Base-by-base conservation (phyloP, 495 filamentous ascomycete genomes). In the Ascobolus immersus region DNA sequence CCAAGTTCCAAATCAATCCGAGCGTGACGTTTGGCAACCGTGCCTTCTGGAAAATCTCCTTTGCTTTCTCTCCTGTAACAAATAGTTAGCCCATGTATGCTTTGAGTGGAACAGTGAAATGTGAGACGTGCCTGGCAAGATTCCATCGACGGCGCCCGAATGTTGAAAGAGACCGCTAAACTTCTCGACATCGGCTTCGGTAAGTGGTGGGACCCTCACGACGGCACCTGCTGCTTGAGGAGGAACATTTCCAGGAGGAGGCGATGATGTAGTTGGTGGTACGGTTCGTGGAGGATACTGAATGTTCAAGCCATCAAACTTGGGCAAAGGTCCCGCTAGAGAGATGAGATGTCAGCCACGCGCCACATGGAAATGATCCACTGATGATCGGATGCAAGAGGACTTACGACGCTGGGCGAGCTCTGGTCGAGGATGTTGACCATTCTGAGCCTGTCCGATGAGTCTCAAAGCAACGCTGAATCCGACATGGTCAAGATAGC, bases 401-500 rank as follows among this genome's bases (percentile, higher is more conserved):
- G 17, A 55, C 65, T 54, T 47, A 74, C 69, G 61, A 43, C 67
- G 61, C 37, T 68, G 53, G 20, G 73, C 72, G 25, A 93, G 48
- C 52, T 96, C 81, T 18, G 75, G 59, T 11, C 72, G 67, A 4
- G 80, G 79, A 42, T 72, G 64, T 45, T 71, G 68, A 37, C 76
- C 74, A 48, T 72, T 75, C 58, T 96, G 86, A 28, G 80, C 84
- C 55, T 92, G 82, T 37, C 80, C 86, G 48, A 96, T 94, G 55
- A 96, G 67, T 42, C 86, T 64, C 47, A 96, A 55, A 14, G 84
- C 86, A 46, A 91, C 61, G 19, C 78, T 74, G 53, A 96, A 96
- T 44, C 82, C 89, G 29, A 77, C 62, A 3, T 77, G 79, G 24
- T 79, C 91, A 48, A 96, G 62, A 33, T 93, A 70, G 38, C 89